phyloP scores from a whole-genome alignment of 1,139 yeast genomes.

The Scheffersomyces parashehatae region DNA sequence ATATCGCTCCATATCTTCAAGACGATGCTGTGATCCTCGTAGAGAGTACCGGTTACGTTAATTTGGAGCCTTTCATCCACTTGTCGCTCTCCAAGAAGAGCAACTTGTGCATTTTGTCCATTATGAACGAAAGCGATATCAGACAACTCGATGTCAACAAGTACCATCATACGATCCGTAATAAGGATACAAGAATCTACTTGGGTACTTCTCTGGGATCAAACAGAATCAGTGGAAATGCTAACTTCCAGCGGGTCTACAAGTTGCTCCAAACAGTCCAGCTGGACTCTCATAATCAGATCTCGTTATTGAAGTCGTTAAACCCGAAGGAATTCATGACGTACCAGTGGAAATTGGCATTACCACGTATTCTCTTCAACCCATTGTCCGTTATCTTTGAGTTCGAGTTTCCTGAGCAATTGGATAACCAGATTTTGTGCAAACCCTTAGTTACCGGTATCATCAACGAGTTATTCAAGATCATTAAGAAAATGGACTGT shows the following conservation, averaged over 20 bases:
- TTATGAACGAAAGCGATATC: slow-evolving; percentile 66
- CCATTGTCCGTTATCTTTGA: slow-evolving; percentile 76
- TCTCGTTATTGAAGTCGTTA: slow-evolving; percentile 44
- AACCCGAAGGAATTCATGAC: slow-evolving; percentile 63
- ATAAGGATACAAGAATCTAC: slow-evolving; percentile 40
- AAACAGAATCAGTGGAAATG: slow-evolving; percentile 13
- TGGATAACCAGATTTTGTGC: slow-evolving; percentile 70
- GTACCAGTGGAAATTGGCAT: slow-evolving; percentile 82
- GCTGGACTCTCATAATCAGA: slow-evolving; percentile 27
- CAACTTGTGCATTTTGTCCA: slow-evolving; percentile 50
- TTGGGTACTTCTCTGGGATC: slow-evolving; percentile 34
- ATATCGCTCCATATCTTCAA: slow-evolving; percentile 27
- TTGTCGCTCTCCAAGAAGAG: slow-evolving; percentile 32
- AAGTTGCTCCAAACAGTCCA: slow-evolving; percentile 37
- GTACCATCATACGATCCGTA: slow-evolving; percentile 29
- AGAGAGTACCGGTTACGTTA: slow-evolving; percentile 72
- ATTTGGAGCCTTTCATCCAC: slow-evolving; percentile 66
- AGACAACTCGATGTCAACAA: slow-evolving; percentile 34
- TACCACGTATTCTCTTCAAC: slow-evolving; percentile 76
- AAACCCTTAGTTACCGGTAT: slow-evolving; percentile 83
- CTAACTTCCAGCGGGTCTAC: slow-evolving; percentile 28
- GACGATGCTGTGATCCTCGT: slow-evolving; percentile 52
- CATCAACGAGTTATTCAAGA: slow-evolving; percentile 68
- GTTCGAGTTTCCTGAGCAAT: slow-evolving; percentile 57
- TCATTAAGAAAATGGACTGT: slow-evolving; percentile 79